These are phyloP conservation scores for Fragilaria crotonensis DNA, from an alignment of 108 stramenopile species.

Conservation along the genomic window DNA sequence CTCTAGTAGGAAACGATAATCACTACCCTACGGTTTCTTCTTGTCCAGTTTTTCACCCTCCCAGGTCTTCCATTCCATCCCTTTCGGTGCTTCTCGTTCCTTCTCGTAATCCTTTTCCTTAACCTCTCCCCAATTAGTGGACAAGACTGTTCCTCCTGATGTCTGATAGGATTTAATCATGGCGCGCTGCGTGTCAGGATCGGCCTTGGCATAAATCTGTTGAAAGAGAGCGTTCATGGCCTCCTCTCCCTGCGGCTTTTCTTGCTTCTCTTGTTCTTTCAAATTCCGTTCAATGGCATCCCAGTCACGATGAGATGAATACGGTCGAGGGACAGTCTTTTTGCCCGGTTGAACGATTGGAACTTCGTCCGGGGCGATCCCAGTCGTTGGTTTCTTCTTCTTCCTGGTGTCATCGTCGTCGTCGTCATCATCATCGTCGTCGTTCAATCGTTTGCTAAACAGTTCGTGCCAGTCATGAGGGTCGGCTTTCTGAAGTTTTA, in stretches of 20 bases:
- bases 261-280: conserved; percentile 78
- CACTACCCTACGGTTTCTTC: no score
- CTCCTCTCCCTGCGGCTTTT: conserved; percentile 95
- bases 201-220: conserved; percentile 88
- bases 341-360: no score
- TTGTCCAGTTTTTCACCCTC: conserved; percentile 45
- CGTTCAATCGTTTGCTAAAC: conserved; percentile 31
- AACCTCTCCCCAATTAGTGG: conserved; percentile 98
- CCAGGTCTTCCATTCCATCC: conserved; percentile 83
- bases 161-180: conserved; percentile 99
- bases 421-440: not conserved
- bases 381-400: no score
- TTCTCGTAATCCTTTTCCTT: conserved; percentile 95
- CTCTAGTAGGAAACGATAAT: no score
- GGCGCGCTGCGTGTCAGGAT: conserved; percentile 86
- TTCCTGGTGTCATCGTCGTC: no score
- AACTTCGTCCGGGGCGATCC: not conserved
- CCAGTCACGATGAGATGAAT: conserved; percentile 85
- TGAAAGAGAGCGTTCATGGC: conserved; percentile 95
- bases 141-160: conserved; percentile 92
- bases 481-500: conserved; percentile 72
- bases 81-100: conserved; percentile 91
- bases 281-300: conserved; percentile 73
- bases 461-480: conserved; percentile 73
- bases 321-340: conserved; percentile 65